These are phyloP conservation scores for Russula sp. DNA, from an alignment of 768 basidiomycete genomes.

Conservation along the genomic window DNA sequence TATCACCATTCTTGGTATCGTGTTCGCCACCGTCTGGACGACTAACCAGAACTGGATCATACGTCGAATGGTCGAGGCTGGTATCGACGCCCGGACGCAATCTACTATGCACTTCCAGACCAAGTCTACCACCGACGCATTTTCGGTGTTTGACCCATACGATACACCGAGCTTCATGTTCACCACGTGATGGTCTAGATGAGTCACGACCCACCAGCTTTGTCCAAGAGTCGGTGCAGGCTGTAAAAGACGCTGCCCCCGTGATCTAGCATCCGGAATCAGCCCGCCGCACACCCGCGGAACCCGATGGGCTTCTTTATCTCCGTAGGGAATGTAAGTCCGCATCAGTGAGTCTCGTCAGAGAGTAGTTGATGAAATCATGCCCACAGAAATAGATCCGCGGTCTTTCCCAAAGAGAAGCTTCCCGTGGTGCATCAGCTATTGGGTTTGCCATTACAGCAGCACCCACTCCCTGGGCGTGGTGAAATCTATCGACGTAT, in stretches of 20 bases:
- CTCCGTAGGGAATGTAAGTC: background rate
- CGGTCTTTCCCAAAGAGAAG: background rate
- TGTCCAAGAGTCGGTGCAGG: background rate
- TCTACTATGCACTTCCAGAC: conserved; percentile 20
- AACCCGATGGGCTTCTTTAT: background rate
- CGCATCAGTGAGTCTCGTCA: background rate
- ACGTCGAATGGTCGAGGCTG: conserved; percentile 20
- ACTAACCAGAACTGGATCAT: conserved; percentile 23
- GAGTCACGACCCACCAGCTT: background rate
- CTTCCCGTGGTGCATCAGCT: background rate
- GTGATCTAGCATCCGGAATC: background rate
- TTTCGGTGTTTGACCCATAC: conserved; percentile 10
- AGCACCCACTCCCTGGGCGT: background rate
- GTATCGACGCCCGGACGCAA: conserved; percentile 10
- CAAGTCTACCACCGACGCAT: conserved; percentile 4
- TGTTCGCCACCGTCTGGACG: conserved; percentile 24
- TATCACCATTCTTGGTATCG: conserved; percentile 23
- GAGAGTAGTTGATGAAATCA: background rate
- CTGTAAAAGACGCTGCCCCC: background rate
- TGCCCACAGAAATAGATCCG: background rate
- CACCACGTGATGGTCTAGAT: background rate
- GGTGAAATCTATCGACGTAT: background rate
- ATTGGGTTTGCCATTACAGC: background rate
- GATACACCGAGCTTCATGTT: background rate
- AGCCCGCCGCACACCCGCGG: background rate